These are phyloP conservation scores for Speleostelium caveatum DNA, from an alignment of 78 protist species.

Conservation along the genomic window DNA sequence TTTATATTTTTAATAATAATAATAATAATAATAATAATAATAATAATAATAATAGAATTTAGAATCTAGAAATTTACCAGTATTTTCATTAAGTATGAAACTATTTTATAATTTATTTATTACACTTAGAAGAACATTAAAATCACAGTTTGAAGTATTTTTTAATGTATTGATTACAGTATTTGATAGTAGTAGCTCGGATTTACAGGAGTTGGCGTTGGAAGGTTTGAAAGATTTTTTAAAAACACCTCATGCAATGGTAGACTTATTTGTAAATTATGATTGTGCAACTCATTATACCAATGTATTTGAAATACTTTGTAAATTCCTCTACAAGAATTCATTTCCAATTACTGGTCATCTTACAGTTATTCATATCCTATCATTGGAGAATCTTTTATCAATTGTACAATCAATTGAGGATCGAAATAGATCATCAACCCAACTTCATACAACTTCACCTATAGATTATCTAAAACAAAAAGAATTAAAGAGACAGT, in stretches of 20 bases:
- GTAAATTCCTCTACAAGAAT: slow-evolving; percentile 81
- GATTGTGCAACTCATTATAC: slow-evolving; percentile 87
- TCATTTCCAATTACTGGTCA: slow-evolving; percentile 76
- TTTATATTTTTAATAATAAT: not conserved
- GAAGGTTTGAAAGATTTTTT: slow-evolving; percentile 86
- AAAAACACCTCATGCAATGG: slow-evolving; percentile 59
- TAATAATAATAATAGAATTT: slow-evolving; percentile 19
- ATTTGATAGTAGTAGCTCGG: slow-evolving; percentile 11
- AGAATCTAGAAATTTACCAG: slow-evolving; percentile 32
- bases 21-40: not conserved
- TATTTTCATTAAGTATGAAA: slow-evolving; percentile 54
- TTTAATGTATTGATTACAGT: slow-evolving; percentile 53
- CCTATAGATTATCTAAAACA: slow-evolving; percentile 1
- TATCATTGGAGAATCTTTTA: slow-evolving; percentile 84
- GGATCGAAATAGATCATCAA: not conserved
- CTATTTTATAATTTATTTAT: slow-evolving; percentile 70
- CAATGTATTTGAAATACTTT: slow-evolving; percentile 83
- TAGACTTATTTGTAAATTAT: slow-evolving; percentile 83
- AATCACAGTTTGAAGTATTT: slow-evolving; percentile 77
- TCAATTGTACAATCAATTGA: slow-evolving; percentile 74
- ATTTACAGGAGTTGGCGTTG: slow-evolving; percentile 84
- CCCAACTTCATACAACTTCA: not conserved
- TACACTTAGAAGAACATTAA: slow-evolving; percentile 41
- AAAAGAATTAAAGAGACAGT: slow-evolving; percentile 17
- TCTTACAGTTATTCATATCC: slow-evolving; percentile 72